phyloP scores from a whole-genome alignment of 2,329 filamentous ascomycete species.

The Arthrobotrys conoides region DNA sequence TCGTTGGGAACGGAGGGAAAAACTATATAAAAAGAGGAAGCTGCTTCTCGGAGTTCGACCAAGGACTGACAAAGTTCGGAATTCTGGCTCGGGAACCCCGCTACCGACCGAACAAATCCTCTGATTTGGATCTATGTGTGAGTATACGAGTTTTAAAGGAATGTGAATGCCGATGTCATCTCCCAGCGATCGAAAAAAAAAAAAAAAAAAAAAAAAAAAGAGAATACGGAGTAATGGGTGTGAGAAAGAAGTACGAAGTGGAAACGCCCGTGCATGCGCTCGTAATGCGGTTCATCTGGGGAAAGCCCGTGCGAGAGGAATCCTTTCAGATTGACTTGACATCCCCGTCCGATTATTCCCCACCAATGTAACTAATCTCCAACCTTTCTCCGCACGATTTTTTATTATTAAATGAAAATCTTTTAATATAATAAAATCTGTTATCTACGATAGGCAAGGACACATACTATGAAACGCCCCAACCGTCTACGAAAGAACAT shows the following conservation, averaged over 20 bases:
- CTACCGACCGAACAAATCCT: slow-evolving; percentile 43
- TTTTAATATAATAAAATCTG: not conserved
- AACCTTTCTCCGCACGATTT: slow-evolving; percentile 19
- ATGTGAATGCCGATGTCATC: slow-evolving; percentile 26
- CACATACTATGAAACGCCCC: not conserved
- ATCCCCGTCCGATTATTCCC: slow-evolving; percentile 31
- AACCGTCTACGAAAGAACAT: slow-evolving; percentile 27
- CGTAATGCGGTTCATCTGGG: slow-evolving; percentile 31
- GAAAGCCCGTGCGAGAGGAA: slow-evolving; percentile 30
- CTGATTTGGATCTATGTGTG: slow-evolving; percentile 3
- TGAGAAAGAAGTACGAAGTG: slow-evolving; percentile 8
- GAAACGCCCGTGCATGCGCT: slow-evolving; percentile 36
- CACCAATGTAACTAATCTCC: slow-evolving; percentile 19
- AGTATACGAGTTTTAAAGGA: not conserved
- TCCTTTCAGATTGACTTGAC: slow-evolving; percentile 22
- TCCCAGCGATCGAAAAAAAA: slow-evolving; percentile 4
- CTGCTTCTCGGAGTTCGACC: slow-evolving; percentile 25
- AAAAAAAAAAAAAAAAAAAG: not conserved
- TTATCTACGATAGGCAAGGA: not conserved
- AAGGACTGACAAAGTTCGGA: slow-evolving; percentile 30
- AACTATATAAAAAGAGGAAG: slow-evolving; percentile 44
- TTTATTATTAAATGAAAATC: not conserved
- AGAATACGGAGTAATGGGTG: not conserved
- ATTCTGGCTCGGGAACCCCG: slow-evolving; percentile 48
- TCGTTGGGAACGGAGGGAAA: slow-evolving; percentile 17